These are phyloP conservation scores for Beauveria varroae DNA, from an alignment of 2,329 filamentous ascomycete species.

Conservation along the genomic window DNA sequence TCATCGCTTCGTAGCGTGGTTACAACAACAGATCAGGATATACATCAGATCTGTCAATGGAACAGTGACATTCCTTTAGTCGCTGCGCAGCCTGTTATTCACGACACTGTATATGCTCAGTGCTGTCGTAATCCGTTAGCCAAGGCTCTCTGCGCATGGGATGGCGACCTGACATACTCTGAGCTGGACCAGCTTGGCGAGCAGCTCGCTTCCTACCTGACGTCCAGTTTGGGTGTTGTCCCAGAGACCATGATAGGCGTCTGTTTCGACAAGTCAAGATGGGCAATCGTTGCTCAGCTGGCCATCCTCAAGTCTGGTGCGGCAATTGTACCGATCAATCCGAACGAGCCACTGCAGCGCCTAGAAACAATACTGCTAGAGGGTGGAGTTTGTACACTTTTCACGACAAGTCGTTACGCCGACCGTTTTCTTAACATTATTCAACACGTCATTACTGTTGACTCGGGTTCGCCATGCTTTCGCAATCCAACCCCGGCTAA, in stretches of 20 bases:
- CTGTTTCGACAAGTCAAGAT: conserved; percentile 9
- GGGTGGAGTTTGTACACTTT: not conserved
- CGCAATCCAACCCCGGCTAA: not conserved
- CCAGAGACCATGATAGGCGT: not conserved
- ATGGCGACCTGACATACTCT: conserved; percentile 11
- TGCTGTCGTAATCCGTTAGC: not conserved
- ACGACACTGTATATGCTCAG: not conserved
- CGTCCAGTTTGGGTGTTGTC: not conserved
- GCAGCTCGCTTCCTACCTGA: not conserved
- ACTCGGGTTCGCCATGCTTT: not conserved
- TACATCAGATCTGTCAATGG: not conserved
- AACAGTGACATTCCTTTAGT: not conserved
- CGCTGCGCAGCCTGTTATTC: not conserved
- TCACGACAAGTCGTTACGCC: not conserved
- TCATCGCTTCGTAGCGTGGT: not conserved
- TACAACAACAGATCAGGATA: not conserved
- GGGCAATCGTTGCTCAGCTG: conserved; percentile 5
- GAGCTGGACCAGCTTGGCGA: conserved; percentile 4
- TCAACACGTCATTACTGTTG: not conserved
- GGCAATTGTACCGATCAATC: not conserved
- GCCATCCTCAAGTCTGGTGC: conserved; percentile 8
- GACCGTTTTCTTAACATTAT: not conserved
- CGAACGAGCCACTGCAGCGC: not conserved
- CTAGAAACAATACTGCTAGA: not conserved
- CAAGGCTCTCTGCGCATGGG: conserved; percentile 10